Conservation (phyloP, 768 basidiomycete genomes). For the Mycena polygramma region DNA sequence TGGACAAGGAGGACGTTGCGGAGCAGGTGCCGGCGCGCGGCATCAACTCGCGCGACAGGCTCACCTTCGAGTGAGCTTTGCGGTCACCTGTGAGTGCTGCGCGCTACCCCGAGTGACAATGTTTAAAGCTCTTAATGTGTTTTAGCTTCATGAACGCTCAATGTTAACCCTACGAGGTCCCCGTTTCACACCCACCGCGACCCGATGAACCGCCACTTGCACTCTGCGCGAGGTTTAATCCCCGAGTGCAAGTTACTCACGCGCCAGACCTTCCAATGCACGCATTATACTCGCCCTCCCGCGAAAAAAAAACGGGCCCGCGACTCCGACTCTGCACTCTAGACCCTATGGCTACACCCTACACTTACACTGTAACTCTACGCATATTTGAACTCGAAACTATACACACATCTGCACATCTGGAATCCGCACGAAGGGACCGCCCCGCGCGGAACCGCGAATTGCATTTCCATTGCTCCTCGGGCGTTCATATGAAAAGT, state of each 20-base stretch:
- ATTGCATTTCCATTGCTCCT: too few species aligned
- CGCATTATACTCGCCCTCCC: not conserved
- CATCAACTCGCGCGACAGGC: slow-evolving; percentile 14
- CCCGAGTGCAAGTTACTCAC: too few species aligned
- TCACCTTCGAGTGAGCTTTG: slow-evolving; percentile 12
- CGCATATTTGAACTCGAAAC: not conserved
- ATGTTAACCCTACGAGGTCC: not conserved
- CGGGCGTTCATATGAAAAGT: too few species aligned
- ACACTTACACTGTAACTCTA: too few species aligned
- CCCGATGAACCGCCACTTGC: not conserved
- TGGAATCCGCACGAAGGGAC: not conserved
- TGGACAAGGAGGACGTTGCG: too few species aligned
- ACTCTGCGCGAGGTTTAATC: not conserved
- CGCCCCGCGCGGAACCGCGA: not conserved
- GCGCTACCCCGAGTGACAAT: not conserved
- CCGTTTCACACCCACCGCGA: slow-evolving; percentile 5
- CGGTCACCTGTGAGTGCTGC: not conserved
- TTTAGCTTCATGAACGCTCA: slow-evolving; percentile 12
- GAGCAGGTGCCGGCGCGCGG: slow-evolving; percentile 8
- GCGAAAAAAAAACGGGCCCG: not conserved
- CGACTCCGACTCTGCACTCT: not conserved
- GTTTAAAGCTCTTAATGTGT: not conserved
- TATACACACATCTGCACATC: not conserved
- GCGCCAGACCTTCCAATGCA: too few species aligned
- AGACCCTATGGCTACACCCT: too few species aligned